Base-by-base conservation (phyloP, 306 rosid species). In the Leucaena leucocephala region DNA sequence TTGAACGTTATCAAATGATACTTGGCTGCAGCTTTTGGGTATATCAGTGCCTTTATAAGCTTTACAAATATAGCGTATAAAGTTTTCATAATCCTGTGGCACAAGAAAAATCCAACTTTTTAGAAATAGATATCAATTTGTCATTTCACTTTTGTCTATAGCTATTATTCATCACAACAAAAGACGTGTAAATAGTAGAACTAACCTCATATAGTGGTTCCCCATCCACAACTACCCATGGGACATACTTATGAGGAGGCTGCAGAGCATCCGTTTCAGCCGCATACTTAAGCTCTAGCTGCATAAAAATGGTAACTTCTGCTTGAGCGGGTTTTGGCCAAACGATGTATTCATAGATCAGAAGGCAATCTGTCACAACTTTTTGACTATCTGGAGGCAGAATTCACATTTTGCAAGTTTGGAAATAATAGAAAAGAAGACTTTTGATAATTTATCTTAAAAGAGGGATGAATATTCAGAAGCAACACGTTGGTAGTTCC, bases 141-240 rank as follows among this genome's bases (percentile, higher is more conserved):
- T 35, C 34, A 38, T 44, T 61, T 61, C 40, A 68, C 50, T 68
- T 17, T 48, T 38, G 45, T 48, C 13, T 21, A 44, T 21, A 21
- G 55, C n/a, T 21, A 22, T 44, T 17, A 19, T n/a, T 42, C 55
- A n/a, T 45, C 17, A 76, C 15, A 71, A 22, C 69, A 13, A 4
- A 67, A 52, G n/a, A 10, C 44, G 39, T 40, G 34, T 2, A 66
- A 52, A 33, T 63, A 33, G 90, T 75, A 79, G 71, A 82, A 91
- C 91, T 76, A 64, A 93, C 97, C 94, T 93, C 97, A 15, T 90
- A 90, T 54, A 95, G 89, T 54, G 99, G 97, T 58, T 88, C 69
- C 72, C 97, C 99, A 83, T 93, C 84, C 19, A 95, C 96, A 79
- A 93, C 94, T 52, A 93, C 97, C 98, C 97, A 92, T 3, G 99